Evolutionary conservation across 192 early-diverging fungal species (phyloP), one percentile per base, ranked within the genome.

Genomic region (Gamsiella multidivaricata): DNA sequence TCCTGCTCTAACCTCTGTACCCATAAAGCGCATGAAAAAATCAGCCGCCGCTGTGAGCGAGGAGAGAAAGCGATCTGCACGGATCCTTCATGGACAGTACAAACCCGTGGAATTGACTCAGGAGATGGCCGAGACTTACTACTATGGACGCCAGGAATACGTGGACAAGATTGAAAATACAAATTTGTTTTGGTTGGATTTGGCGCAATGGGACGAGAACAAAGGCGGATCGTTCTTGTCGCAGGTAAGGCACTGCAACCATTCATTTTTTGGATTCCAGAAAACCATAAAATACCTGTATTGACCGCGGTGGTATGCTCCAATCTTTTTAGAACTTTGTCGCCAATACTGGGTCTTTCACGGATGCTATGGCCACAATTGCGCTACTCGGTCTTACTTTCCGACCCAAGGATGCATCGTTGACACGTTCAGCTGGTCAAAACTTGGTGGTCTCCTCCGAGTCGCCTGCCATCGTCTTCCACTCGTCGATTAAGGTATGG

Each of bases 131-230:
- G 81, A 82, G 47, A 82, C 81, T 3, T 68, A 82, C 32, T 82
- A 82, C 28, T 74, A 69, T 37, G 37, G 33, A 3, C 54, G 54
- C 36, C 25, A 65, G 32, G 42, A 56, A 17, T 37, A 56, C 20
- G 56, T n/a, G 20, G 50, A 20, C 10, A 51, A 52, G 1, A 5
- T 32, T 20, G 33, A 29, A 8, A 34, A 50, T n/a, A 41, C 59
- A 33, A 81, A 81, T 47, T 32, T 49, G 50, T 86, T 84, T 39
- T 86, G 85, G 85, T 39, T 82, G 26, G 85, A 86, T 63, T 74
- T 82, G n/a, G 46, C 78, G 3, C 54, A 69, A 29, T 79, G 73
- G 58, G 57, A 63, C 34, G 52, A 65, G 1, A 49, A 67, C 15
- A 42, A 64, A 6, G 54, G 61, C 46, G 41, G 49, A 15, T 65